Evolutionary conservation across 495 filamentous ascomycete species (phyloP), one percentile per base, ranked within the genome.

Genomic region (Podospora anserina): DNA sequence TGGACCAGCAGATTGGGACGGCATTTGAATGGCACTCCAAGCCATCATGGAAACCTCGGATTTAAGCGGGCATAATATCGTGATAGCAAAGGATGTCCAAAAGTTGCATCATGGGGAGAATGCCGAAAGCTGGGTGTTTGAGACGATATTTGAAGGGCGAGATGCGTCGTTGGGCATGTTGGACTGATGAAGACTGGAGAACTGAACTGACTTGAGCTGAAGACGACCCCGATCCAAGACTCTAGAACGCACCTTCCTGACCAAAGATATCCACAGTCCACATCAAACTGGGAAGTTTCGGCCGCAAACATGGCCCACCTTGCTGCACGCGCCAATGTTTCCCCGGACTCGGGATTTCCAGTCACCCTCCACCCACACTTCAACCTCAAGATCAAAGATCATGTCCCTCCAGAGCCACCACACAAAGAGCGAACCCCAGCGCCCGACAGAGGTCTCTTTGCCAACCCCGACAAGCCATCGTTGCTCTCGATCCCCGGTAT

Each of bases 361-460:
- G 74, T 78, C 23, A 74, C 77, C 5, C 65, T 80, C 16, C 85
- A 87, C 74, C 85, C 85, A 5, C 87, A 89, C 71, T 84, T 90
- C 69, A 90, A 88, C 11, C 83, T 84, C 63, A 85, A 83, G 66
- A 84, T 87, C 69, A 78, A 69, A 49, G 65, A 74, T 28, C 78
- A 83, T 72, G 69, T 79, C 9, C 84, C 85, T 39, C 78, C 82
- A 0, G 84, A 85, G 75, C 67, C 80, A 1, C 32, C 77, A 64
- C 80, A 80, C 30, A 73, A 82, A 53, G 73, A 79, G 61, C 68
- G 83, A 16, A 60, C 66, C 16, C 84, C 84, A 19, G 77, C 79
- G 5, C 82, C 76, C 53, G 85, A 86, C 72, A 77, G 84, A 3
- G 85, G 81, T 0, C 70, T 74, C 28, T 85, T 82, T 66, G 85